Conservation (phyloP, 2,329 filamentous ascomycete genomes). For the Claviceps pazoutovae region DNA sequence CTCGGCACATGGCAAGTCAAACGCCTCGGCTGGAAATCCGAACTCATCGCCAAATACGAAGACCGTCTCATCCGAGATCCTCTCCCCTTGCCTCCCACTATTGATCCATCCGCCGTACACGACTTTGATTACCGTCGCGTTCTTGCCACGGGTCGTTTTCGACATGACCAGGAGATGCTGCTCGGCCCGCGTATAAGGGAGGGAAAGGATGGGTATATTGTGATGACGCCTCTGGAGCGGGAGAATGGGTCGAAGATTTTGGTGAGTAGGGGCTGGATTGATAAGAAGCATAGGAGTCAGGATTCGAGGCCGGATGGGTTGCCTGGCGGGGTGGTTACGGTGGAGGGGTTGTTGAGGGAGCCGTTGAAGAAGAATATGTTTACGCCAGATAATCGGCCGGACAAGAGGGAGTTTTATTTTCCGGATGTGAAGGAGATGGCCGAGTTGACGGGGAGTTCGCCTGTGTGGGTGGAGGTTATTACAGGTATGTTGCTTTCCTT, state of each 20-base stretch:
- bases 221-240: constrained; percentile 81
- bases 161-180: constrained; percentile 92
- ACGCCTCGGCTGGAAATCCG: constrained; percentile 84
- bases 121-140: constrained; percentile 91
- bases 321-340: constrained; percentile 54
- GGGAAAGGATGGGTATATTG: constrained; percentile 79
- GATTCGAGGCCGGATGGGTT: constrained; percentile 50
- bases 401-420: constrained; percentile 82
- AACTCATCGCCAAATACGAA: constrained; percentile 80
- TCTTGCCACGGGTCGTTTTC: constrained; percentile 54
- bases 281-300: constrained; percentile 57
- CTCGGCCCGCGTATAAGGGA: constrained; percentile 82
- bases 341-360: constrained; percentile 74
- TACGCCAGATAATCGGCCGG: constrained; percentile 77
- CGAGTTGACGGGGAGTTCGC: constrained; percentile 61
- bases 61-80: constrained; percentile 79
- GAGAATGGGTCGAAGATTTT: constrained; percentile 55
- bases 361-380: constrained; percentile 98
- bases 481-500: constrained; percentile 48
- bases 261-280: constrained; percentile 86
- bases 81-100: constrained; percentile 66
- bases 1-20: constrained; percentile 94
- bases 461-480: constrained; percentile 91
- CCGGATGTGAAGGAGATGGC: constrained; percentile 93
- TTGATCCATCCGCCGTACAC: constrained; percentile 67